These are phyloP conservation scores for Backusella mclennaniae DNA, from an alignment of 192 early-diverging fungal species.

Conservation along the genomic window DNA sequence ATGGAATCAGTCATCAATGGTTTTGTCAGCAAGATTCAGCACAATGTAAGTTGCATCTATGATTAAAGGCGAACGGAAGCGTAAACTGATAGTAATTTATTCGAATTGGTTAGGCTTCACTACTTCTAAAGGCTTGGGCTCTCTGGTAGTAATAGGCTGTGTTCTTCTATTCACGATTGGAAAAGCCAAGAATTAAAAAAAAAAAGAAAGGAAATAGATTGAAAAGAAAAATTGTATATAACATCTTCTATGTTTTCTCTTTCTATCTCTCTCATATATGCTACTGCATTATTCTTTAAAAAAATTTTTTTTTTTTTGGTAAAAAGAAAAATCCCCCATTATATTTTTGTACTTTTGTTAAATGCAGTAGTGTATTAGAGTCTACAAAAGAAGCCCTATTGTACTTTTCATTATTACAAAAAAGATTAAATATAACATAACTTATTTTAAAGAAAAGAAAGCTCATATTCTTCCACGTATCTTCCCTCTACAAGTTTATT, in stretches of 20 bases:
- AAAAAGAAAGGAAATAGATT: not conserved
- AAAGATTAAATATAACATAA: not conserved
- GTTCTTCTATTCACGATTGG: constrained; percentile 52
- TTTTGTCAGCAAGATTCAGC: constrained; percentile 49
- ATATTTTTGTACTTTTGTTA: not conserved
- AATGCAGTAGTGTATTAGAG: not conserved
- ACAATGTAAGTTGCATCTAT: constrained; percentile 41
- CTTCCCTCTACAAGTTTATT: no score
- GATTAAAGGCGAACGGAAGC: not conserved
- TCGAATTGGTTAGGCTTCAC: constrained; percentile 37
- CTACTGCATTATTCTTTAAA: not conserved
- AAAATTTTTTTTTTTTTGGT: not conserved
- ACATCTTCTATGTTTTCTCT: not conserved
- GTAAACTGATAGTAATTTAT: not conserved
- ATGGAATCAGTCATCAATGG: constrained; percentile 55
- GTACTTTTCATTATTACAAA: constrained; percentile 1
- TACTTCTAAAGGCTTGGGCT: constrained; percentile 52
- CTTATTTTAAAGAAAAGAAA: not conserved
- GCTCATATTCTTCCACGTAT: no score
- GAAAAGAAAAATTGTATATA: not conserved
- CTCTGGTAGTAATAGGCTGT: constrained; percentile 49
- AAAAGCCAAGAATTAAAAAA: constrained; percentile 5
- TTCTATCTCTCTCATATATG: not conserved
- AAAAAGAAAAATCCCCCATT: not conserved
- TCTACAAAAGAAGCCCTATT: not conserved